phyloP scores from a whole-genome alignment of 169 alveolate genomes.

The Nephromyces sp. region DNA sequence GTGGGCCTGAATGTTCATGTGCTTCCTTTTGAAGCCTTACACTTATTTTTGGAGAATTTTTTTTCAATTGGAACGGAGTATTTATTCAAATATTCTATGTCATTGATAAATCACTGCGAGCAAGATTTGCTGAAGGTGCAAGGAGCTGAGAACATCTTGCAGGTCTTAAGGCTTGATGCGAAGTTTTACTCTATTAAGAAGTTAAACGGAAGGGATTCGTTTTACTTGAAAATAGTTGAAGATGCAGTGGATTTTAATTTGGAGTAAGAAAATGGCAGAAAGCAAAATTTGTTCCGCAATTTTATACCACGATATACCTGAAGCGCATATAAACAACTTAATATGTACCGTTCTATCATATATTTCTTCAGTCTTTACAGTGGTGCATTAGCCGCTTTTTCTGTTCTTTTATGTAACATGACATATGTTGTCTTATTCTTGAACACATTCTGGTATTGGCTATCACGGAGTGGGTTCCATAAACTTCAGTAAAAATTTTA shows the following conservation, averaged over 20 bases:
- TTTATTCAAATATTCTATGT: slow-evolving; percentile 39
- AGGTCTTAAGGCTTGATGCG: slow-evolving; percentile 42
- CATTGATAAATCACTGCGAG: slow-evolving; percentile 27
- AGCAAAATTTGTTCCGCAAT: not conserved
- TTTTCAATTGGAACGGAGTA: slow-evolving; percentile 26
- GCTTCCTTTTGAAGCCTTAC: slow-evolving; percentile 41
- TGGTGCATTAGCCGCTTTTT: no score
- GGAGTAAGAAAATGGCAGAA: slow-evolving; percentile 12
- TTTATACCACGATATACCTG: no score
- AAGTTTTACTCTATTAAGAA: slow-evolving; percentile 24
- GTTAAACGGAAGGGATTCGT: slow-evolving; percentile 33
- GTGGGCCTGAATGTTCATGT: slow-evolving; percentile 51
- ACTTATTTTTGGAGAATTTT: slow-evolving; percentile 36
- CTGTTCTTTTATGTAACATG: no score
- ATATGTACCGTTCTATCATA: no score
- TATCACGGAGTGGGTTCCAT: no score
- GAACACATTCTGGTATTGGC: no score
- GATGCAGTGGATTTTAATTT: slow-evolving; percentile 29
- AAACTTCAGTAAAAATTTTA: no score
- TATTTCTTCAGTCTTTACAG: no score
- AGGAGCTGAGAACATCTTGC: slow-evolving; percentile 39
- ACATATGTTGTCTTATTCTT: no score
- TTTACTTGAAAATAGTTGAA: slow-evolving; percentile 34
- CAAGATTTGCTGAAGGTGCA: slow-evolving; percentile 33
- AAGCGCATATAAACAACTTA: no score